Percentiles rank a stretch among this genome's conserved stretches.
These are phyloP conservation scores for Selenicereus undatus DNA, from an alignment of 148 eudicot genomes.

Conservation along the genomic window DNA sequence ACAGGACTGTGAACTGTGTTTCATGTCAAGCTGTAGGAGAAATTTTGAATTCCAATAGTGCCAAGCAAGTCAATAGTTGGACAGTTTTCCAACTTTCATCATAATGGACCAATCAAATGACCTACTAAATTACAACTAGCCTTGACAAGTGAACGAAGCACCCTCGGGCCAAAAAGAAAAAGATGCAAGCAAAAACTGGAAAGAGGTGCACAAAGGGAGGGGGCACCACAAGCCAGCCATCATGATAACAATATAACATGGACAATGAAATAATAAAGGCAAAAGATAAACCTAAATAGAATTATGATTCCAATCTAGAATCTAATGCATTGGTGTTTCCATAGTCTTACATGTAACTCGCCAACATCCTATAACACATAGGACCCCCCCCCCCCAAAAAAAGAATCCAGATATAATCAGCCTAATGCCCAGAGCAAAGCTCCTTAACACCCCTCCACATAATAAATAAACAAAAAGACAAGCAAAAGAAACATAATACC, in stretches of 20 bases:
- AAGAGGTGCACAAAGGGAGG: too few species aligned
- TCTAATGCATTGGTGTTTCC: not conserved
- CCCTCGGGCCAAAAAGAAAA: too few species aligned
- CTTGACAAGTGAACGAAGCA: too few species aligned
- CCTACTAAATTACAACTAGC: not conserved
- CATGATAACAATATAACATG: too few species aligned
- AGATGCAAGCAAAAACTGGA: too few species aligned
- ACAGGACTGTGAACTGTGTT: not conserved
- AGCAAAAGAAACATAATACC: constrained; percentile 31
- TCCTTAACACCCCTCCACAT: not conserved
- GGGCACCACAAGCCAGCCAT: too few species aligned
- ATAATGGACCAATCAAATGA: not conserved
- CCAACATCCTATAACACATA: not conserved
- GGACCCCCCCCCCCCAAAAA: too few species aligned
- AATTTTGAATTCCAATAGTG: not conserved
- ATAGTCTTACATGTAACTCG: not conserved
- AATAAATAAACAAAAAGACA: not conserved
- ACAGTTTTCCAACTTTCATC: not conserved
- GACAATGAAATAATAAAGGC: too few species aligned
- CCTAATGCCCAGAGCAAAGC: not conserved
- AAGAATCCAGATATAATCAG: too few species aligned
- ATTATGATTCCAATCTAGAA: not conserved
- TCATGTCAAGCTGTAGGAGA: not conserved
- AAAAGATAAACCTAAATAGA: too few species aligned
- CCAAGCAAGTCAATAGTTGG: not conserved